Conservation (phyloP, 257 asterid genomes). For the Solanum acaule region DNA sequence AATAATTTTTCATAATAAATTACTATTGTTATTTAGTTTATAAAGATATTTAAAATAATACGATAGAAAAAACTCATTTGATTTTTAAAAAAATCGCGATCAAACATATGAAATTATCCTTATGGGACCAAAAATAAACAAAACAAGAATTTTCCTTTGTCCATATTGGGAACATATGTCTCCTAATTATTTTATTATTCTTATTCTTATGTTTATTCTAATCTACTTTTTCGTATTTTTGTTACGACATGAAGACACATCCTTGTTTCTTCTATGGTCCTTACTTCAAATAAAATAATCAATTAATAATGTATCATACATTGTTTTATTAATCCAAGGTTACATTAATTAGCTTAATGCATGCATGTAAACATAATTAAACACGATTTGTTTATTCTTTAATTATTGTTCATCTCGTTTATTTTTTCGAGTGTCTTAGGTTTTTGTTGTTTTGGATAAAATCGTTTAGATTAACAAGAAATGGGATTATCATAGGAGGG, state of each 20-base stretch:
- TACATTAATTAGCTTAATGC: background rate
- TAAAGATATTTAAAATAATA: background rate
- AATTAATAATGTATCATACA: background rate
- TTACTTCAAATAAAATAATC: background rate
- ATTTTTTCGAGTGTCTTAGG: background rate
- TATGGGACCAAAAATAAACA: conserved; percentile 12
- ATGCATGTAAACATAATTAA: background rate
- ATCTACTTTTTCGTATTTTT: background rate
- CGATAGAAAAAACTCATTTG: background rate
- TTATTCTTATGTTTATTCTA: background rate
- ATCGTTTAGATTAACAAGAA: background rate
- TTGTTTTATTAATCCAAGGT: background rate
- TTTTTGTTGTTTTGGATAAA: background rate
- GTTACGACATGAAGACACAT: background rate
- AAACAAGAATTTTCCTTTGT: conserved; percentile 3
- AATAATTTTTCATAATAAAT: background rate
- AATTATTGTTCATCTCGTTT: background rate
- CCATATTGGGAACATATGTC: conserved; percentile 13
- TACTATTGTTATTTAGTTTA: background rate
- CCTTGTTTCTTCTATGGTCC: background rate
- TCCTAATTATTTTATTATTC: conserved; percentile 2
- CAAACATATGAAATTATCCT: background rate
- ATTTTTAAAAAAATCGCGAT: background rate
- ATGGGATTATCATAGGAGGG: background rate
- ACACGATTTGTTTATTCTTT: background rate